Percentiles rank a stretch among this genome's conserved stretches.
phyloP scores from a whole-genome alignment of 176 grass and related monocot genomes.

The Carex myosuroides region DNA sequence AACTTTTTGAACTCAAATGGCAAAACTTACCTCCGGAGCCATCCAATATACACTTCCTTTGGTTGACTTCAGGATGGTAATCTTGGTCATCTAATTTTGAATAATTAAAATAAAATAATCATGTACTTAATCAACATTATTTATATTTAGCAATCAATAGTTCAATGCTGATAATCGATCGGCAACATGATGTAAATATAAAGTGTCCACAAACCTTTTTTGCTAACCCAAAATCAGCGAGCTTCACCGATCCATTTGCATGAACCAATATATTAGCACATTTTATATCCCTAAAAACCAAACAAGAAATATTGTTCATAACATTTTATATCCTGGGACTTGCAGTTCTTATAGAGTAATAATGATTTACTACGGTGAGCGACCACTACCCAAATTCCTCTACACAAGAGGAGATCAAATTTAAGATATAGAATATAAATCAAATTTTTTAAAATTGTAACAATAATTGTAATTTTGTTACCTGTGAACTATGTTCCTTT shows the following conservation, averaged over 20 bases:
- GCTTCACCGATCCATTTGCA: slow-evolving; percentile 94
- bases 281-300: slow-evolving; percentile 82
- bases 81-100: slow-evolving; percentile 76
- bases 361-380: too few species aligned
- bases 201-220: slow-evolving; percentile 59
- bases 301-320: not conserved
- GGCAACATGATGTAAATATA: slow-evolving; percentile 11
- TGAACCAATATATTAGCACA: slow-evolving; percentile 97
- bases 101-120: slow-evolving; percentile 11
- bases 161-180: not conserved
- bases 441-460: not conserved
- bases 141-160: not conserved
- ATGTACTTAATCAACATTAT: not conserved
- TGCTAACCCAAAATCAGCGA: slow-evolving; percentile 95
- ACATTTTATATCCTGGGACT: not conserved
- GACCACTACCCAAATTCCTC: too few species aligned
- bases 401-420: too few species aligned
- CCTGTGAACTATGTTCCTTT: slow-evolving; percentile 75
- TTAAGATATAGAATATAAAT: not conserved
- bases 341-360: not conserved
- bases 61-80: slow-evolving; percentile 77
- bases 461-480: slow-evolving; percentile 22
- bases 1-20: not conserved
- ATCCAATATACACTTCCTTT: slow-evolving; percentile 99
- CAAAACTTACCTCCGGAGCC: slow-evolving; percentile 81